Evolutionary conservation across 306 rosid species (phyloP), one percentile per base, ranked within the genome.

Genomic region (Dalbergia cochinchinensis): DNA sequence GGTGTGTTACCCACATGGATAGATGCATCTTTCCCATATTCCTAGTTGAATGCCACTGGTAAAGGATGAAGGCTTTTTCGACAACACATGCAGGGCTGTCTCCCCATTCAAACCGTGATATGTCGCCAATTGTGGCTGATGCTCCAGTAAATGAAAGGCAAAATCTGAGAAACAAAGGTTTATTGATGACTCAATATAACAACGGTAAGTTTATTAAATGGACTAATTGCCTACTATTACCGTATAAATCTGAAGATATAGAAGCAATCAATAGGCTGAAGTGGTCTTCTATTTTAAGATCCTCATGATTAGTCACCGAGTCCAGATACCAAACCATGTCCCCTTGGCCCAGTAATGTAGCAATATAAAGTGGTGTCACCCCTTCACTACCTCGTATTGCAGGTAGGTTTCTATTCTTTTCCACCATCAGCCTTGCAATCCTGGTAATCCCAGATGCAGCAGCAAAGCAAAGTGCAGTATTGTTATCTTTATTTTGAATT

Each of bases 21-120:
- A 70, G 47, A 70, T 70, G 75, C 75, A 70, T 51, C 75, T 50
- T 51, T 70, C 75, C 75, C 75, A 70, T 57, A 70, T 70, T 53
- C 62, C 75, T 33, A 70, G 62, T 70, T 50, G 75, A 70, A 70
- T 70, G 62, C 75, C 75, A 9, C 75, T 70, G 22, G 47, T 33
- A 70, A 70, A 70, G n/a, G 75, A 70, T 50, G 75, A 70, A 31
- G 75, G 47, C n/a, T 51, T 70, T 70, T 39, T 70, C 20, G 75
- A 62, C 47, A 70, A 70, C 75, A 70, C 62, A 9, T 70, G 62
- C 19, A 70, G 41, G 39, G 75, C 75, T 33, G 75, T 70, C 75
- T 70, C 75, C 31, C 75, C 75, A 70, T 70, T 70, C 62, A 70
- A 70, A 34, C 62, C 62, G 50, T 70, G 75, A 70, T 51, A 70